Evolutionary conservation across 768 basidiomycete species (phyloP), one percentile per base, ranked within the genome.

Genomic region (Hypholoma sublateritium): DNA sequence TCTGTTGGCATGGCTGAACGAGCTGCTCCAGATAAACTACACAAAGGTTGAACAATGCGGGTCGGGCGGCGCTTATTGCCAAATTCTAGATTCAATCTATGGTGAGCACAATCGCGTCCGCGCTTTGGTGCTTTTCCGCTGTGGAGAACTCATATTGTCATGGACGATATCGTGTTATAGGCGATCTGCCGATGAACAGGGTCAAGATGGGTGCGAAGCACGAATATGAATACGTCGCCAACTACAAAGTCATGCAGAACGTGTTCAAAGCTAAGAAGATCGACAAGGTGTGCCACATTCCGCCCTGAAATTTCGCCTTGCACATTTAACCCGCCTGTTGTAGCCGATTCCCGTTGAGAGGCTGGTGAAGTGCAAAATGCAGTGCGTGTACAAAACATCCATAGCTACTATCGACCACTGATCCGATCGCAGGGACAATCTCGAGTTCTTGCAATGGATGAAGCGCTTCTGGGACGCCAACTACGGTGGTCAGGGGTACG

Each of bases 331-430:
- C 50, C 48, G 50, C 51, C 24, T 32, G 62, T 55, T 34, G 9
- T 63, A 97, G 93, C 95, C 95, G 24, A 95, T 99, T 70, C 91
- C 83, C 6, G 89, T 99, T n/a, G 96, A 98, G 65, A 88, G 81
- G 65, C 85, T 99, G 36, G 85, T 92, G 47, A 95, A 95, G 75
- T 99, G 97, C 79, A 98, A 98, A 78, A 98, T 98, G 95, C 96
- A 98, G 89, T 91, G 76, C 70, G 91, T 87, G 25, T 56, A 24
- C 32, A 36, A 12, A 14, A 37, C 41, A 60, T 22, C 14, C 19
- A 35, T 21, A 5, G 28, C 2, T 47, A 17, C 42, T 17, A 43
- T 46, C 35, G 17, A 53, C 32, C 24, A 12, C n/a, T 50, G 16
- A 44, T 43, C n/a, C 21, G 44, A 45, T 42, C 36, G 13, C 65